Base-by-base conservation (phyloP, 495 filamentous ascomycete genomes). In the Hyaloscypha variabilis region DNA sequence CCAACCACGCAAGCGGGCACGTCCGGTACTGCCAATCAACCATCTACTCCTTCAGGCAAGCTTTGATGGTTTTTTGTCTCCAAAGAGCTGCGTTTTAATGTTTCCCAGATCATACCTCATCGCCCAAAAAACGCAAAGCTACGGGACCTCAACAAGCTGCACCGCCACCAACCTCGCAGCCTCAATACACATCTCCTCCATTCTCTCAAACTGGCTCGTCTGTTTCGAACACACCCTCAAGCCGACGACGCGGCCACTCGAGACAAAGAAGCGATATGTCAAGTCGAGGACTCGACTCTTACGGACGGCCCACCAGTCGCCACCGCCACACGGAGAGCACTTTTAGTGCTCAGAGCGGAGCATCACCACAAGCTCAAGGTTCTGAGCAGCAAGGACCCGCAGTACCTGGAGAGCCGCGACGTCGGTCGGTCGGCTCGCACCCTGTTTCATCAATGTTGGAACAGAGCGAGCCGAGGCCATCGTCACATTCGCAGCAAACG, bases 81-180 rank as follows among this genome's bases (percentile, higher is more conserved):
- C 57, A 50, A n/a, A 55, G 34, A 58, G 23, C 28, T 70, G 73
- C 77, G 25, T 75, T 75, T 77, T 73, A 78, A 78, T 77, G 79
- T 81, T 25, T 54, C 76, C 74, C 62, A 67, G 67, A 75, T 72
- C 80, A 85, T 53, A 81, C 80, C 63, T 77, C 77, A 60, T 91
- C 89, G 39, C 89, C 90, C 21, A 88, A 88, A 71, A 91, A 91
- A 74, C 83, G 90, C 69, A 92, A 92, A 77, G 87, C 87, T 52
- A 83, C 83, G 70, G 87, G 87, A 64, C 81, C 83, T 21, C 88
- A 89, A 64, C 81, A 82, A 67, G 68, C 85, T 24, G 79, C 79
- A 28, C 87, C 86, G 61, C 81, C 84, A 49, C 85, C 87, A 66
- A 82, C 76, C 63, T 67, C 72, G 31, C 77, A 82, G 59, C 76